Percentiles rank a stretch among this genome's conserved stretches.
Conservation (phyloP, 2,329 filamentous ascomycete species). For the Domatiomyces globalis region DNA sequence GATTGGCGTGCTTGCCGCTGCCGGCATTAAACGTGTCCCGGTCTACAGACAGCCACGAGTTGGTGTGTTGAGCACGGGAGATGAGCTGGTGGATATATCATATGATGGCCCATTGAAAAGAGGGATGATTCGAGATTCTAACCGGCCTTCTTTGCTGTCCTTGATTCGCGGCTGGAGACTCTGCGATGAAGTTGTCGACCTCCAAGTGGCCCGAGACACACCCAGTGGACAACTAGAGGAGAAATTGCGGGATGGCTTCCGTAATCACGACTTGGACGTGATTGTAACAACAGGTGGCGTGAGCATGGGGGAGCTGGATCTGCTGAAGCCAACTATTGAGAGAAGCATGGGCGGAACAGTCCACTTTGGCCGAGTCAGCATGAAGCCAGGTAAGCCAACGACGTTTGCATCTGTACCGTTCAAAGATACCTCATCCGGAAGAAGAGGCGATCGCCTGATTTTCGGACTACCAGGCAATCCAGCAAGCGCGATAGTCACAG, state of each 20-base stretch:
- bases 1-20: conserved; percentile 74
- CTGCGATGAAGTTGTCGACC: conserved; percentile 51
- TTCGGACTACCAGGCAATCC: conserved; percentile 93
- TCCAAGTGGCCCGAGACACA: conserved; percentile 55
- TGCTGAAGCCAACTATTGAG: conserved; percentile 92
- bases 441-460: conserved; percentile 51
- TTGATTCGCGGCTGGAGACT: conserved; percentile 63
- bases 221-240: conserved; percentile 59
- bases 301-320: conserved; percentile 93
- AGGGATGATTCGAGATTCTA: conserved; percentile 87
- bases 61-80: conserved; percentile 82
- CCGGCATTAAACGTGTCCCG: conserved; percentile 56
- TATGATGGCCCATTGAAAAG: conserved; percentile 47
- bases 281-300: conserved; percentile 89
- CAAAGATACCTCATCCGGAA: conserved; percentile 35
- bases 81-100: conserved; percentile 74
- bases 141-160: conserved; percentile 73
- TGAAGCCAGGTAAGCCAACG: conserved; percentile 97
- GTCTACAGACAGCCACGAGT: conserved; percentile 65
- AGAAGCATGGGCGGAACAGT: conserved; percentile 78
- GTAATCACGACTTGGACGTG: conserved; percentile 49
- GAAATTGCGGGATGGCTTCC: conserved; percentile 59
- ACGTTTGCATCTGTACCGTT: conserved; percentile 82
- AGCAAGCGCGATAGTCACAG: conserved; percentile 80
- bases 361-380: conserved; percentile 87